Evolutionary conservation across 441 rosid genomes (phyloP), one percentile per base, ranked within the genome.

Genomic region (Corymbia calophylla): DNA sequence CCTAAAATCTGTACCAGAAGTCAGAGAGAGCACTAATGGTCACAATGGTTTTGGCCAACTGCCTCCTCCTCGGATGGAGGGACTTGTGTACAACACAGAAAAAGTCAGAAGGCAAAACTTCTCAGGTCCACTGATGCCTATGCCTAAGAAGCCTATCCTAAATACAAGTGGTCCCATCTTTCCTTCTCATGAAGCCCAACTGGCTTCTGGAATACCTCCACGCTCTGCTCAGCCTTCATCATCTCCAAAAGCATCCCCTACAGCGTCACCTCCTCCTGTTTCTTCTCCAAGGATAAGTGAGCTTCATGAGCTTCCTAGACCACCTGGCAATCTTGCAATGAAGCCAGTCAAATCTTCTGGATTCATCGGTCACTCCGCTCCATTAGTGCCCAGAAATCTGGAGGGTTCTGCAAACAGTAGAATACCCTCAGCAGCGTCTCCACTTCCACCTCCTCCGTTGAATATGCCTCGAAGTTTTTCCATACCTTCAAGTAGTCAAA

Each of bases 261-360:
- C 91, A 85, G 95, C 97, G 73, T 97, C 99, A 62, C 99, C 99
- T 53, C 99, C 99, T 17, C 96, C 94, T 87, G 96, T 89, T 87
- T 96, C 97, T 86, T 96, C 99, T 86, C 99, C 98, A 64, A 95
- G 95, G 88, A 94, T 92, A 86, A 96, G 93, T 70, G 98, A 96
- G 94, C 98, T 97, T 89, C 99, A 98, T 88, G 95, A 96, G 94
- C 99, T 98, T 92, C 99, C 99, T 7, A 93, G 98, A 94, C 99
- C 99, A 44, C 99, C 99, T 2, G 91, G 91, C 86, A 89, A 91
- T 91, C 87, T 93, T 56, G 90, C 93, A 55, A 88, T 92, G 88
- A 95, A 94, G 94, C 92, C 96, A 49, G 91, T 94, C 87, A 97
- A 96, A 91, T 92, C 97, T 44, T 86, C 93, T 48, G 92, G 90